Conservation (phyloP, 1,139 yeast species). For the Geotrichum candidum region DNA sequence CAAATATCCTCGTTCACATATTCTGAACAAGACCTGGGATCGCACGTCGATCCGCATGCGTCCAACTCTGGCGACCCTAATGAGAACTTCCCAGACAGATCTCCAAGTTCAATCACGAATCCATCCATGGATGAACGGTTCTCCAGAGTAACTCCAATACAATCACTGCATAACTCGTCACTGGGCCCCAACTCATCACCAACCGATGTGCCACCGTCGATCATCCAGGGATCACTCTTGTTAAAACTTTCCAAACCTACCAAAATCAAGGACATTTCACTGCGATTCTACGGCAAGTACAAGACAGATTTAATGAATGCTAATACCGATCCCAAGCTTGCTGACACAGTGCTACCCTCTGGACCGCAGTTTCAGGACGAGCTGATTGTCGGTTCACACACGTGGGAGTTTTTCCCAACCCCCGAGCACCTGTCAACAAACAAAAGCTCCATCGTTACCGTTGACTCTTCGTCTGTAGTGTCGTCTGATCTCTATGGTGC, state of each 20-base stretch:
- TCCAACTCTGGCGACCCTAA: background rate
- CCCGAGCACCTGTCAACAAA: slow-evolving; percentile 13
- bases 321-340: background rate
- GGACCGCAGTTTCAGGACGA: slow-evolving; percentile 33
- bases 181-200: slow-evolving; percentile 11
- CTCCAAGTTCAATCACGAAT: slow-evolving; percentile 8
- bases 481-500: slow-evolving; percentile 34
- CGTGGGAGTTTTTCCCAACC: slow-evolving; percentile 35
- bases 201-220: slow-evolving; percentile 59
- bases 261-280: slow-evolving; percentile 56
- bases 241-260: slow-evolving; percentile 69
- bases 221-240: slow-evolving; percentile 70
- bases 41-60: background rate
- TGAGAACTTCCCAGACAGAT: slow-evolving; percentile 12
- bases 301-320: slow-evolving; percentile 81
- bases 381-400: slow-evolving; percentile 31
- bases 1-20: slow-evolving; percentile 23
- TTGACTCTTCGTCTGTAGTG: slow-evolving; percentile 27
- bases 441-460: slow-evolving; percentile 20
- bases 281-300: slow-evolving; percentile 61
- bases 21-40: slow-evolving; percentile 23
- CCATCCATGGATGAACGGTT: background rate
- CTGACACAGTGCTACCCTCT: slow-evolving; percentile 16
- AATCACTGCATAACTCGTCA: slow-evolving; percentile 7
- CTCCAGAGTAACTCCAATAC: background rate